Evolutionary conservation across 306 rosid species (phyloP), one percentile per base, ranked within the genome.

Genomic region (Oemleria cerasiformis): DNA sequence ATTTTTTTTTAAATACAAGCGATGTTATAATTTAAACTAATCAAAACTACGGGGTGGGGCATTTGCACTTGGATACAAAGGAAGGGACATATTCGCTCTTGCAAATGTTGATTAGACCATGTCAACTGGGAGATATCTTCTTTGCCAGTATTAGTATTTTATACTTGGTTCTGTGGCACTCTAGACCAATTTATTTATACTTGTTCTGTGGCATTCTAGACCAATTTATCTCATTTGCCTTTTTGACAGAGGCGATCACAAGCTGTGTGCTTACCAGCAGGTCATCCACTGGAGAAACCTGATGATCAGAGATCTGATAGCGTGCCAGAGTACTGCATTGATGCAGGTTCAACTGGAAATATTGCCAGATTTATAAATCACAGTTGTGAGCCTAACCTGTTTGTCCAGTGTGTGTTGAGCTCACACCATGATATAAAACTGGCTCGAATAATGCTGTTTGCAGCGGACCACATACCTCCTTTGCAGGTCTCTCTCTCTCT

Each of bases 401-500:
- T 95, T 75, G 99, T 95, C 44, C 99, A 95, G 73, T 95, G 97
- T 81, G 96, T 95, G 56, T 78, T 91, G 90, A 88, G 92, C 83
- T 72, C 95, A 17, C 97, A 95, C 86, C 81, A 78, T 63, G 96
- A 95, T 73, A 78, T 89, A 78, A 88, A 77, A 74, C 83, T 91
- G 65, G 99, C 99, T 77, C 81, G 96, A 67, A 88, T 95, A 15
- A 71, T 95, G 92, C 78, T 95, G 55, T 95, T 95, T 84, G 99
- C 99, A 8, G 96, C 99, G 0, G 99, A 95, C 86, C 88, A 94
- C 83, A 91, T 94, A 67, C 97, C 96, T 40, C 99, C 99, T 30
- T 45, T 95, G 80, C 96, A 94, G 98, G 98, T 94, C 61, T 23
- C 20, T 53, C 57, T 69, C 40, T 63, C 65, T 51, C 30, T 61